These are phyloP conservation scores for Hyphodiscus sp. DNA, from an alignment of 2,329 filamentous ascomycete genomes.

Conservation along the genomic window DNA sequence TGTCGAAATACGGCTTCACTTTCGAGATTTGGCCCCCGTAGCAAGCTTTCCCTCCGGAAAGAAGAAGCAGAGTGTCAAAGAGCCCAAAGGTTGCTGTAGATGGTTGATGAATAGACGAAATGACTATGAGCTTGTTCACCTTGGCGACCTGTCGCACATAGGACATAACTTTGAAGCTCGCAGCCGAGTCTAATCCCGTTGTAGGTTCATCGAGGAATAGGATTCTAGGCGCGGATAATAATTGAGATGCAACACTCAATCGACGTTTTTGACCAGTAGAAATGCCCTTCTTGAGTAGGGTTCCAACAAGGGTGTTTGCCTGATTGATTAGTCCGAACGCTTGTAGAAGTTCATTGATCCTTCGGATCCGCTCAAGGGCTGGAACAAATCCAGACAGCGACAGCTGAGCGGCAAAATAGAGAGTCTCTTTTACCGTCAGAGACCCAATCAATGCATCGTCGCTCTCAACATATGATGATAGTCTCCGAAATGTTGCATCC, in stretches of 20 bases:
- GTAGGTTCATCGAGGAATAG: conserved; percentile 31
- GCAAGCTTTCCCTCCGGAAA: conserved; percentile 63
- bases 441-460: conserved; percentile 76
- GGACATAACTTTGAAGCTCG: too few species aligned
- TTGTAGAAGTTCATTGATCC: neutral
- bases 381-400: neutral
- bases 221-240: conserved; percentile 65
- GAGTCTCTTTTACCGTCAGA: conserved; percentile 69
- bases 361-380: neutral
- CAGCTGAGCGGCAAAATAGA: conserved; percentile 68
- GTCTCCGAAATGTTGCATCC: conserved; percentile 48
- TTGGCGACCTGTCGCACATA: too few species aligned
- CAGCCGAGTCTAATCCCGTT: too few species aligned
- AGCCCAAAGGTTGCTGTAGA: conserved; percentile 65
- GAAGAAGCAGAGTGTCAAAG: conserved; percentile 71
- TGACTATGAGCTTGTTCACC: too few species aligned
- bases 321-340: neutral
- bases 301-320: conserved; percentile 65
- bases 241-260: conserved; percentile 68
- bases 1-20: conserved; percentile 57
- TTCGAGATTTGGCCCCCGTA: conserved; percentile 62
- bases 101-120: too few species aligned
- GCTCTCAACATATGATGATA: conserved; percentile 76
- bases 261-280: conserved; percentile 77
- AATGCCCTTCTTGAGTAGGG: conserved; percentile 72